Evolutionary conservation across 2,329 filamentous ascomycete genomes (phyloP).

Genomic region (Arthrobotrys sinensis): DNA sequence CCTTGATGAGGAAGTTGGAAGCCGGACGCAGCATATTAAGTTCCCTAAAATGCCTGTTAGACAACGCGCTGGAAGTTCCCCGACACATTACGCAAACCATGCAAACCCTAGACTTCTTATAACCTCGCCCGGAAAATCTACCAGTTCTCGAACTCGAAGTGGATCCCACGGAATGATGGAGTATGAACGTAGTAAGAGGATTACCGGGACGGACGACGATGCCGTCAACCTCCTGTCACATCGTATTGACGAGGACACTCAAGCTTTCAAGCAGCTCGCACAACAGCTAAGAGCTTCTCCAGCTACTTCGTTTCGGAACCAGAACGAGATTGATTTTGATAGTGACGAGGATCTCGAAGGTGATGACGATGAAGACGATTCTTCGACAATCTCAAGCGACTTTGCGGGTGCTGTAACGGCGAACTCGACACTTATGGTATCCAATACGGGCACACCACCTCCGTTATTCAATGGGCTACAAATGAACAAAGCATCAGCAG

Average conservation of each 20-base stretch:
- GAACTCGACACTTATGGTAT: slow-evolving; percentile 62
- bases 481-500: slow-evolving; percentile 65
- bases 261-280: slow-evolving; percentile 62
- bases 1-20: slow-evolving; percentile 77
- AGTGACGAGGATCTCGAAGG: slow-evolving; percentile 62
- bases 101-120: slow-evolving; percentile 75
- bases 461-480: slow-evolving; percentile 29
- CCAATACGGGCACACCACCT: slow-evolving; percentile 39
- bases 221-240: slow-evolving; percentile 62
- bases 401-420: slow-evolving; percentile 64
- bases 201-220: slow-evolving; percentile 61
- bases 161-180: slow-evolving; percentile 65
- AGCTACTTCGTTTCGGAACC: slow-evolving; percentile 62
- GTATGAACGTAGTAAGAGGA: slow-evolving; percentile 62
- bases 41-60: slow-evolving; percentile 96
- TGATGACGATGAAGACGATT: slow-evolving; percentile 64
- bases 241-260: slow-evolving; percentile 61
- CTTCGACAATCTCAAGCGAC: slow-evolving; percentile 63
- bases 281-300: slow-evolving; percentile 63
- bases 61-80: slow-evolving; percentile 88
- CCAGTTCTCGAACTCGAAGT: slow-evolving; percentile 67
- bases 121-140: slow-evolving; percentile 76
- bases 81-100: slow-evolving; percentile 72
- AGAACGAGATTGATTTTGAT: slow-evolving; percentile 57
- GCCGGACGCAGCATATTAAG: slow-evolving; percentile 89